Conservation (phyloP, 257 asterid genomes). For the Solanum ossicruentum region DNA sequence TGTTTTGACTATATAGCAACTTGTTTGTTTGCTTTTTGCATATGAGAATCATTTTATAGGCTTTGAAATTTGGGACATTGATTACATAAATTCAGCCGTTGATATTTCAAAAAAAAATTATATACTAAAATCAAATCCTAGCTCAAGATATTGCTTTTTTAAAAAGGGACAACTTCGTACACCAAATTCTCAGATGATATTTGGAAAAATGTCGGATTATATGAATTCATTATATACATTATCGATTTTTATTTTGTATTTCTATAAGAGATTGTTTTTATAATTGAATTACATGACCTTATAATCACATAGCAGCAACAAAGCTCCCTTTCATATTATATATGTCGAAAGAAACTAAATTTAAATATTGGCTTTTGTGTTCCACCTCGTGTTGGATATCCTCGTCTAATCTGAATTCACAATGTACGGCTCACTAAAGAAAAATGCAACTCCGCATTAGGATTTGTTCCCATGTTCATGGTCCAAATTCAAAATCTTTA, state of each 20-base stretch:
- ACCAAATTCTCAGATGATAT: too few relatives aligned
- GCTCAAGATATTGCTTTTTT: background rate
- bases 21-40: background rate
- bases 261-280: too few relatives aligned
- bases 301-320: background rate
- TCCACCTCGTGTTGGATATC: background rate
- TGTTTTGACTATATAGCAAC: background rate
- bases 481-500: background rate
- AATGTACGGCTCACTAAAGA: background rate
- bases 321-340: background rate
- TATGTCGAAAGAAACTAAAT: too few relatives aligned
- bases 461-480: background rate
- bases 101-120: background rate
- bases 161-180: too few relatives aligned
- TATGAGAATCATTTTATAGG: background rate
- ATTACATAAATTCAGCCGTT: background rate
- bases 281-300: too few relatives aligned
- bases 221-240: rapidly evolving
- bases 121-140: background rate
- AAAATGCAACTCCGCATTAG: background rate
- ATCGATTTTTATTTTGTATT: too few relatives aligned
- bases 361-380: background rate
- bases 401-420: background rate
- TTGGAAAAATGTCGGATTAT: too few relatives aligned
- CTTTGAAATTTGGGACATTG: background rate